phyloP scores from a whole-genome alignment of 257 asterid species.

The Haberlea rhodopensis region DNA sequence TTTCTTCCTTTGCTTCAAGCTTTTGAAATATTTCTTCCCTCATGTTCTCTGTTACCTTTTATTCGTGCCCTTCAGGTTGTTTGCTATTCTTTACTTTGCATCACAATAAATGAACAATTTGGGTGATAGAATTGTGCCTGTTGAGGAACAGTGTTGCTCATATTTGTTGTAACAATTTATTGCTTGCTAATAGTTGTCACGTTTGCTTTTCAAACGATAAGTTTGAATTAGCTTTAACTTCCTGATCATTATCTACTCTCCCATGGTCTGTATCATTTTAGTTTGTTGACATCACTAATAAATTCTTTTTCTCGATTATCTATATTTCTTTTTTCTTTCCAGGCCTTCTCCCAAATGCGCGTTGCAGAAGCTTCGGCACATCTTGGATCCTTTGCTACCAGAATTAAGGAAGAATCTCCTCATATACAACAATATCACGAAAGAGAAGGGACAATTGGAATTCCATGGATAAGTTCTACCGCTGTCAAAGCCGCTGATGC shows the following conservation, averaged over 20 bases:
- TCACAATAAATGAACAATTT: conserved; percentile 17
- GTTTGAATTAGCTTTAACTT: conserved; percentile 16
- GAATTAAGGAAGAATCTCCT: conserved; percentile 81
- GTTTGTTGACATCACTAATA: conserved; percentile 10
- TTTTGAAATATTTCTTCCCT: conserved; percentile 96
- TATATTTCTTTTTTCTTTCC: conserved; percentile 25
- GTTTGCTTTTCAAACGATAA: conserved; percentile 16
- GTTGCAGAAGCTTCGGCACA: conserved; percentile 93
- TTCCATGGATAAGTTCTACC: conserved; percentile 65
- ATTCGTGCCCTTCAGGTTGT: conserved; percentile 96
- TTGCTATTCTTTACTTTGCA: conserved; percentile 18
- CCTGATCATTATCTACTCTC: conserved; percentile 9
- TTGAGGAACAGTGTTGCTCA: conserved; percentile 18
- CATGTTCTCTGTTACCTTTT: conserved; percentile 90
- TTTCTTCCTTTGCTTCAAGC: conserved; percentile 92
- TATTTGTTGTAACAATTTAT: neutral
- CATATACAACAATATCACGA: conserved; percentile 44
- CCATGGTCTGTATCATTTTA: conserved; percentile 11
- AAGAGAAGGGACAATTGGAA: conserved; percentile 59
- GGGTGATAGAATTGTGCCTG: conserved; percentile 10
- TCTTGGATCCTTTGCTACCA: conserved; percentile 80
- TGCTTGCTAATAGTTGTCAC: conserved; percentile 14
- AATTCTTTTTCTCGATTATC: conserved; percentile 18
- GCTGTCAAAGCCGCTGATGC: conserved; percentile 96
- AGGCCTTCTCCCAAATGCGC: conserved; percentile 99